Evolutionary conservation across 495 filamentous ascomycete species (phyloP).

Genomic region (Cercophora samala): DNA sequence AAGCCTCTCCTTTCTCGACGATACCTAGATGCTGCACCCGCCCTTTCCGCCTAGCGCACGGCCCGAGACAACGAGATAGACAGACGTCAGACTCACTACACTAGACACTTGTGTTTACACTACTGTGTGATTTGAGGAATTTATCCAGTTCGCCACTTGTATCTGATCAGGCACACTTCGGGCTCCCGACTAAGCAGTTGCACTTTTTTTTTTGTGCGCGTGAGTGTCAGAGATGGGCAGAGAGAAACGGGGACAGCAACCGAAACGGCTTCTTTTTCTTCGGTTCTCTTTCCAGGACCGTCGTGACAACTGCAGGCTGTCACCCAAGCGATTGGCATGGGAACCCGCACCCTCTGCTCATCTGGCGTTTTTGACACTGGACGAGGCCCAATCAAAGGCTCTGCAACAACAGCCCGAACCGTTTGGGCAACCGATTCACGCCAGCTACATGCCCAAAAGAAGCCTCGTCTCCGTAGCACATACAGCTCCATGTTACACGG

Average conservation of each 20-base stretch:
- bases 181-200: not conserved
- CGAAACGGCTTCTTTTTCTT: not conserved
- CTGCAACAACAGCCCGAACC: not conserved
- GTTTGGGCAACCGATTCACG: not conserved
- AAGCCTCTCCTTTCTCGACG: not conserved
- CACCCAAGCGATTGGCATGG: not conserved
- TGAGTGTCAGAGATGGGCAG: not conserved
- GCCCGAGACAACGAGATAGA: not conserved
- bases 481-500: not conserved
- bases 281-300: not conserved
- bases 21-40: not conserved
- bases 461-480: not conserved
- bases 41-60: not conserved
- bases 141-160: not conserved
- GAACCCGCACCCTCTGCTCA: not conserved
- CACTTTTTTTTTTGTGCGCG: not conserved
- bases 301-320: not conserved
- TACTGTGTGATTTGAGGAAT: not conserved
- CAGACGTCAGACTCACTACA: not conserved
- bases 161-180: not conserved
- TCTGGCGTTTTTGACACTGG: not conserved
- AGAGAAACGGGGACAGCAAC: not conserved
- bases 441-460: not conserved
- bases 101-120: not conserved
- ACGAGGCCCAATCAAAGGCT: not conserved